Conservation (phyloP, 495 filamentous ascomycete genomes). For the Aspergillus mulundensis region DNA sequence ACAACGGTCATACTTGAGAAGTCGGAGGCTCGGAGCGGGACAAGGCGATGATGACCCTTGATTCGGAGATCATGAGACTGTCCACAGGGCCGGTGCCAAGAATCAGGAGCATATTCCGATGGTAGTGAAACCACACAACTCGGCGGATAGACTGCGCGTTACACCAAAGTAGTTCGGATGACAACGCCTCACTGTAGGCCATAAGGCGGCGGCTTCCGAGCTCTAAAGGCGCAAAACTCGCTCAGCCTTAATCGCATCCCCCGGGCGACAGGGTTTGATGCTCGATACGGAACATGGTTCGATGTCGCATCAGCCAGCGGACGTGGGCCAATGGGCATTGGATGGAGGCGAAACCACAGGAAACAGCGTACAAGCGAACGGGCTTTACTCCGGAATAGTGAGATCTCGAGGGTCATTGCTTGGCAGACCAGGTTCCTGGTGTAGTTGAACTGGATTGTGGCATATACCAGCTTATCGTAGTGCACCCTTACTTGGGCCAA, state of each 20-base stretch:
- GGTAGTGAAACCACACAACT: not conserved
- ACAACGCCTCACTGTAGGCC: not conserved
- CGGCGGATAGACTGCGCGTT: not conserved
- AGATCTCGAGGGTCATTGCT: not conserved
- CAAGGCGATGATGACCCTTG: not conserved
- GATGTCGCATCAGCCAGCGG: constrained; percentile 3
- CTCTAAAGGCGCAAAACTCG: not conserved
- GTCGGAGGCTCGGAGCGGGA: not conserved
- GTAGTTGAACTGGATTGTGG: not conserved
- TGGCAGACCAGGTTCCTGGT: constrained; percentile 1
- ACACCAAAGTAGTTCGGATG: not conserved
- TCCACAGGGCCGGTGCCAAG: constrained; percentile 9
- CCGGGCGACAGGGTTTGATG: constrained; percentile 1
- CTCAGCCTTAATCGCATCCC: constrained; percentile 2
- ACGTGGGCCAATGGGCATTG: constrained; percentile 17
- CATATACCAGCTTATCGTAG: constrained; percentile 1
- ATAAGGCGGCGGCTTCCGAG: not conserved
- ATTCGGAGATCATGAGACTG: constrained; percentile 10
- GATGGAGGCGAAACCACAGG: not conserved
- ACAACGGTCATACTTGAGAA: not conserved
- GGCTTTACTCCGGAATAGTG: not conserved
- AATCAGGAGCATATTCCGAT: constrained; percentile 1
- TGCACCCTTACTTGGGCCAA: constrained; percentile 23
- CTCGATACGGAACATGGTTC: not conserved
- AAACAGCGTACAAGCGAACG: not conserved